phyloP scores from a whole-genome alignment of 306 rosid genomes.

The Elaeagnus macrophylla region DNA sequence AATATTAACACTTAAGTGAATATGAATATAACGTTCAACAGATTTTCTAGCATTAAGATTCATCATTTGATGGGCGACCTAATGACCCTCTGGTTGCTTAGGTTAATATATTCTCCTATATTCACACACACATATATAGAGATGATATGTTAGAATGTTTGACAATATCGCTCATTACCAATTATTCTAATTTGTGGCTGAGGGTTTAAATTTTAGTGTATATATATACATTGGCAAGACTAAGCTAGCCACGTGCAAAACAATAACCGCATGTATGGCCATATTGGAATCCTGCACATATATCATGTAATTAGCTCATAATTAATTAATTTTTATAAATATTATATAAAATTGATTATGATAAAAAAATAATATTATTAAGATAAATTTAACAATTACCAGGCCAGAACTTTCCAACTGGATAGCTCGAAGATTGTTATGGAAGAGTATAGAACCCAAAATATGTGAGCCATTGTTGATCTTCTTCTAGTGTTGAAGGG shows the following conservation, averaged over 20 bases:
- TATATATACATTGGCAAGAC: too few species aligned
- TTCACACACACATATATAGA: too few species aligned
- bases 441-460: conserved; percentile 75
- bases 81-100: conserved; percentile 41
- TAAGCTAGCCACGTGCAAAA: conserved; percentile 54
- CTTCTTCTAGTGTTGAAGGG: conserved; percentile 79
- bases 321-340: too few species aligned
- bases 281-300: conserved; percentile 55
- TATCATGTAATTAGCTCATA: background rate
- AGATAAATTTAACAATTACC: conserved; percentile 30
- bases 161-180: too few species aligned
- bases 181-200: too few species aligned
- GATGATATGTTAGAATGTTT: too few species aligned
- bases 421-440: conserved; percentile 73
- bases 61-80: conserved; percentile 73
- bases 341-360: too few species aligned
- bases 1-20: too few species aligned
- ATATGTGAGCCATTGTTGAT: conserved; percentile 91
- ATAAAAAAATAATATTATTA: too few species aligned
- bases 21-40: conserved; percentile 59
- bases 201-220: too few species aligned
- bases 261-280: conserved; percentile 74
- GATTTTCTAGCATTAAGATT: conserved; percentile 68
- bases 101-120: conserved; percentile 15
- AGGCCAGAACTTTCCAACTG: conserved; percentile 48